Percentiles rank a stretch among this genome's conserved stretches.
Conservation (phyloP, 139 green algal genomes). For the Klebsormidium nitens region DNA sequence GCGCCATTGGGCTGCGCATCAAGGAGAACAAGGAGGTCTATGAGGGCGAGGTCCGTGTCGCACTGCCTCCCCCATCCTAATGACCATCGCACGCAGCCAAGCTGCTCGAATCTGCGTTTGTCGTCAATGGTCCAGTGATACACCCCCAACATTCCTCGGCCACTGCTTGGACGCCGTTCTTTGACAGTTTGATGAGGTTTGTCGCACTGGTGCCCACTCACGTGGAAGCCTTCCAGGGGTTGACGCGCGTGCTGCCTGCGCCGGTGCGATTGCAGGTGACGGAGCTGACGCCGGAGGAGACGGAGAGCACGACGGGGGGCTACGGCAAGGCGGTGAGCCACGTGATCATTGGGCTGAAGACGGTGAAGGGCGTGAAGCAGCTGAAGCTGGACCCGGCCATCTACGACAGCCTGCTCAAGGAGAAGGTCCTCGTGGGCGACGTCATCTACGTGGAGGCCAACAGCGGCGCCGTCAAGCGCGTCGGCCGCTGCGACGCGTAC, state of each 20-base stretch:
- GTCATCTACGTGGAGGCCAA: conserved; percentile 99
- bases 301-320: conserved; percentile 53
- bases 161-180: too few species aligned
- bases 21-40: conserved; percentile 99
- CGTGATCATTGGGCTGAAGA: conserved; percentile 94
- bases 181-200: too few species aligned
- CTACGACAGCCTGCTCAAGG: conserved; percentile 90
- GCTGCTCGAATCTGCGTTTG: too few species aligned
- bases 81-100: too few species aligned
- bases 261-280: conserved; percentile 43
- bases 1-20: conserved; percentile 95
- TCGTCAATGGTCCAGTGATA: too few species aligned
- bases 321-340: conserved; percentile 86
- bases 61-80: too few species aligned
- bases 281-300: conserved; percentile 93
- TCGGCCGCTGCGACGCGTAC: conserved; percentile 92
- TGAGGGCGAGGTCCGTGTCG: conserved; percentile 91
- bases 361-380: conserved; percentile 94
- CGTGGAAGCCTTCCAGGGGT: too few species aligned
- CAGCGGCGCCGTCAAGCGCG: conserved; percentile 90
- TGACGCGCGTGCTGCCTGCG: background rate
- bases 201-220: too few species aligned
- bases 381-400: conserved; percentile 96
- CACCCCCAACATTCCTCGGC: too few species aligned
- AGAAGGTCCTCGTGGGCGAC: conserved; percentile 81